phyloP scores from a whole-genome alignment of 192 early-diverging fungal genomes.

The Coemansia sp. region DNA sequence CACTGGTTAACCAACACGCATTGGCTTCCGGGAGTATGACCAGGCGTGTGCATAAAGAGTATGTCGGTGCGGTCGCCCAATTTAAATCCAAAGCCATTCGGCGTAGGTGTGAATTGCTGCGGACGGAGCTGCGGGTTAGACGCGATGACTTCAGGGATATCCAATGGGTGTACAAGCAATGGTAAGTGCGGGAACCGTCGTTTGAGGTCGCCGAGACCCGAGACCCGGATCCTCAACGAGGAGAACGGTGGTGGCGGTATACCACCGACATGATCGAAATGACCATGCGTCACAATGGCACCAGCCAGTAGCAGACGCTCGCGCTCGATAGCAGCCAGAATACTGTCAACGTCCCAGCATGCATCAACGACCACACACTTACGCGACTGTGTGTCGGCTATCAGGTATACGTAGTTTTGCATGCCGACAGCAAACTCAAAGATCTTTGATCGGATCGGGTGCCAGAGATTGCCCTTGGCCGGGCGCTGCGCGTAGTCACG shows the following conservation, averaged over 20 bases:
- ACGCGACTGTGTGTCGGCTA: conserved; percentile 66
- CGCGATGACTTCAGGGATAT: conserved; percentile 66
- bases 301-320: conserved; percentile 69
- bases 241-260: conserved; percentile 86
- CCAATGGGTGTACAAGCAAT: conserved; percentile 72
- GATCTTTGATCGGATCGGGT: conserved; percentile 74
- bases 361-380: conserved; percentile 84
- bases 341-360: conserved; percentile 93
- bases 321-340: conserved; percentile 60
- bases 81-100: conserved; percentile 57
- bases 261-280: conserved; percentile 87
- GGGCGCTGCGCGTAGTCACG: conserved; percentile 66
- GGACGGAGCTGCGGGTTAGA: conserved; percentile 65
- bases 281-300: conserved; percentile 76
- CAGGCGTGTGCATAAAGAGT: conserved; percentile 87
- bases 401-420: conserved; percentile 83
- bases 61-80: conserved; percentile 58
- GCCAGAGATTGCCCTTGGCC: conserved; percentile 28
- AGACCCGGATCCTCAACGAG: conserved; percentile 72
- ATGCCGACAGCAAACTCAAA: conserved; percentile 78
- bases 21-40: conserved; percentile 87
- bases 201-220: conserved; percentile 73
- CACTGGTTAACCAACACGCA: conserved; percentile 73
- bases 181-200: conserved; percentile 70
- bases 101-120: conserved; percentile 60